Percentiles rank a stretch among this genome's conserved stretches.
These are phyloP conservation scores for Trichomonas gallinae DNA, from an alignment of 208 protist genomes.

Conservation along the genomic window DNA sequence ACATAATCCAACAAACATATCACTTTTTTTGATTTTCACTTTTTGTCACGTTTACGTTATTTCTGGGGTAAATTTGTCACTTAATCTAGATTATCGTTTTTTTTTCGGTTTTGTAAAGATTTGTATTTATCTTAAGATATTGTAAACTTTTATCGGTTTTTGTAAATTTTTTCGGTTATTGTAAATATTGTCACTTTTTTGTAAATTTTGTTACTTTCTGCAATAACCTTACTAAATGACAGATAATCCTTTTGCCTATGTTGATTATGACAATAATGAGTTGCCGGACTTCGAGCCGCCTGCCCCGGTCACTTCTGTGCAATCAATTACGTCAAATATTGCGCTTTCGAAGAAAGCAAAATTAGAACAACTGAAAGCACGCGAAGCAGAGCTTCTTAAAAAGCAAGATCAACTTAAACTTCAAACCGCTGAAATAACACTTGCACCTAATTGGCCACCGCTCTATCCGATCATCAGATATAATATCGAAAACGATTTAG, in stretches of 20 bases:
- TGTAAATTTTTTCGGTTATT: too few species aligned
- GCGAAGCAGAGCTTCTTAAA: not conserved
- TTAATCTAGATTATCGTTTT: too few species aligned
- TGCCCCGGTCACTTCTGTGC: not conserved
- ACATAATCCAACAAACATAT: too few species aligned
- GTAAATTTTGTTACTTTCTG: too few species aligned
- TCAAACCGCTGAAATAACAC: not conserved
- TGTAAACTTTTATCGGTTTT: too few species aligned
- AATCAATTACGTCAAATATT: not conserved
- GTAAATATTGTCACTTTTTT: too few species aligned
- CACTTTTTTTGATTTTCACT: too few species aligned
- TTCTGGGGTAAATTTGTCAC: too few species aligned
- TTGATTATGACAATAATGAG: not conserved
- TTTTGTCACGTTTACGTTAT: too few species aligned
- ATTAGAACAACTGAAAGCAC: slow-evolving; percentile 2
- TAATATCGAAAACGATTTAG: not conserved
- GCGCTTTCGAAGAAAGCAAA: not conserved
- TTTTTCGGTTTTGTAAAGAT: too few species aligned
- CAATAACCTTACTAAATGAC: not conserved
- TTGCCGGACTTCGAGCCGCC: not conserved
- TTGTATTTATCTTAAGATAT: too few species aligned
- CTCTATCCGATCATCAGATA: not conserved
- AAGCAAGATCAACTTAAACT: not conserved
- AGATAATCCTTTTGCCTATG: not conserved
- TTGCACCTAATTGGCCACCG: not conserved